Evolutionary conservation across 345 rosid genomes (phyloP).

Genomic region (Pugionium dolabratum): DNA sequence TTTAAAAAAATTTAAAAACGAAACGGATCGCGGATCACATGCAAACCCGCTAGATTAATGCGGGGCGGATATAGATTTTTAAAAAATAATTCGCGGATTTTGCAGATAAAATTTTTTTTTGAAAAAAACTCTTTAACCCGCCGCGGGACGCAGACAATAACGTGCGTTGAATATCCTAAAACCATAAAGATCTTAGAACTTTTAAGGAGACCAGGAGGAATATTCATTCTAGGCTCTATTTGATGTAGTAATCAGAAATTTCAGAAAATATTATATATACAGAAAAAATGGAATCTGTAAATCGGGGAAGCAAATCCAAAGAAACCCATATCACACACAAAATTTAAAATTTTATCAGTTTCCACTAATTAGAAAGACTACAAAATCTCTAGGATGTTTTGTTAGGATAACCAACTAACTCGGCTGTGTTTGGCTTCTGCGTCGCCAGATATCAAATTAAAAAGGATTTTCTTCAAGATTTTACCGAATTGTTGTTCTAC

Average conservation of each 20-base stretch:
- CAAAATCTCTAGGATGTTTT: constrained; percentile 8
- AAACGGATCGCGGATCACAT: no score
- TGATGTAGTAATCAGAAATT: neutral
- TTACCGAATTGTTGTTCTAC: constrained; percentile 85
- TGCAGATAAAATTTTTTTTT: no score
- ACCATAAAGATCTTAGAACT: neutral
- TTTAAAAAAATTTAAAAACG: no score
- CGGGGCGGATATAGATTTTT: no score
- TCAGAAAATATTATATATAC: constrained; percentile 5
- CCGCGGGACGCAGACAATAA: no score
- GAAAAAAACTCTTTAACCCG: no score
- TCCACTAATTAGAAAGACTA: constrained; percentile 8
- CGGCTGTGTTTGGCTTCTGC: constrained; percentile 4
- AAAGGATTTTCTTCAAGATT: neutral
- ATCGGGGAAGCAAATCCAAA: neutral
- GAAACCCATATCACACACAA: neutral
- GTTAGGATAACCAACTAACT: constrained; percentile 23
- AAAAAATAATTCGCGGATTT: no score
- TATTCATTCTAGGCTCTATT: neutral
- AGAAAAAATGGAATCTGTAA: constrained; percentile 19
- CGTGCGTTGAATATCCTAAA: neutral
- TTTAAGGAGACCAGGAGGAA: neutral
- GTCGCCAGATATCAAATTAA: neutral
- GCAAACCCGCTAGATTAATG: no score
- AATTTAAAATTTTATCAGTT: neutral